These are phyloP conservation scores for Entomortierella parvispora DNA, from an alignment of 192 early-diverging fungal genomes.

Conservation along the genomic window DNA sequence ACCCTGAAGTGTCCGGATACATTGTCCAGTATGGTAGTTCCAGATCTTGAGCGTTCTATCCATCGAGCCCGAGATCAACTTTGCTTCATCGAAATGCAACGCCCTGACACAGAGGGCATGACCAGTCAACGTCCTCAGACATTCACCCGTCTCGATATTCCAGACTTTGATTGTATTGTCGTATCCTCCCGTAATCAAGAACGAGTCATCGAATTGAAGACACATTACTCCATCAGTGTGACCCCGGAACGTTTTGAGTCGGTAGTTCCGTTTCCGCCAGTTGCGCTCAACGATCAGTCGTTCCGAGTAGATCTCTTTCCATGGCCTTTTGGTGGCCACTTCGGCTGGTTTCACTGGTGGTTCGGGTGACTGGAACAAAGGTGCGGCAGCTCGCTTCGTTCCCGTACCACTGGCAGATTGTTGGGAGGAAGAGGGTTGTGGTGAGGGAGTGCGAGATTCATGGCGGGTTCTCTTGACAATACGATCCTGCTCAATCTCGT, in stretches of 20 bases:
- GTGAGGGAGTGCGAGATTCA: constrained; percentile 17
- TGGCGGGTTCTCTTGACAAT: constrained; percentile 36
- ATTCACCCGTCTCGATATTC: constrained; percentile 87
- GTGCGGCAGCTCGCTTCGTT: constrained; percentile 15
- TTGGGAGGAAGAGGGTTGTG: neutral
- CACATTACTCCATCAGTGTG: constrained; percentile 94
- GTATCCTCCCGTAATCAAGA: constrained; percentile 89
- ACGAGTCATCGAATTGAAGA: constrained; percentile 87
- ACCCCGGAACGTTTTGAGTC: constrained; percentile 68
- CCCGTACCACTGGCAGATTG: neutral
- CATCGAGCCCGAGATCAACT: constrained; percentile 93
- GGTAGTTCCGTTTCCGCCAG: constrained; percentile 89
- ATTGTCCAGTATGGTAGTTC: constrained; percentile 90
- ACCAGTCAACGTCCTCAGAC: constrained; percentile 81
- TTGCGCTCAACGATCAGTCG: constrained; percentile 92
- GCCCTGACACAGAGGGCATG: constrained; percentile 88
- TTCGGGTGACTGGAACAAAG: constrained; percentile 43
- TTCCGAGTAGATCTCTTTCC: constrained; percentile 97
- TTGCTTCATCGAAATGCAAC: constrained; percentile 94
- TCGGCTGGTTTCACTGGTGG: constrained; percentile 33
- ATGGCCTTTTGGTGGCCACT: constrained; percentile 68
- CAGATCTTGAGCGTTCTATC: constrained; percentile 94
- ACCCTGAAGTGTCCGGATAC: constrained; percentile 83
- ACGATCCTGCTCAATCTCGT: constrained; percentile 30
- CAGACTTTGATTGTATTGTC: constrained; percentile 90